Evolutionary conservation across 1,284 basidiomycete genomes (phyloP).

Genomic region (Boletus mariae): DNA sequence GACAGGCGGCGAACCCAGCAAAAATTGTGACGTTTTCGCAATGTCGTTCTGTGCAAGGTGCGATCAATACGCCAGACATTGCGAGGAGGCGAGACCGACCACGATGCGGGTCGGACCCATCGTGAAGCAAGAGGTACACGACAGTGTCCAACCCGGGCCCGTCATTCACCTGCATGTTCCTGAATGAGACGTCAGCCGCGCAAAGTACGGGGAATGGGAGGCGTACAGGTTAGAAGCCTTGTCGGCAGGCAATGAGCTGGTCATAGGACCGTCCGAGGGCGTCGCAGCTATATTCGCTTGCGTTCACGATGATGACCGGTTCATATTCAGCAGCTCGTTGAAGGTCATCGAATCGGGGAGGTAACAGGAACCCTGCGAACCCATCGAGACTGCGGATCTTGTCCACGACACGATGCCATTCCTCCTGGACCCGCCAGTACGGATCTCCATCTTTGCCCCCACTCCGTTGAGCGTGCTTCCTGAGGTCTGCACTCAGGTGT

Average conservation of each 20-base stretch:
- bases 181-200: slow-evolving; percentile 23
- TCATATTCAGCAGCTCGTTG: too few species aligned
- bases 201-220: not conserved
- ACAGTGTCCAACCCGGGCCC: slow-evolving; percentile 56
- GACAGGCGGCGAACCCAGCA: slow-evolving; percentile 70
- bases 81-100: slow-evolving; percentile 13
- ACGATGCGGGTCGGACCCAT: slow-evolving; percentile 41
- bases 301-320: too few species aligned
- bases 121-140: slow-evolving; percentile 73
- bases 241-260: slow-evolving; percentile 58
- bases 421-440: too few species aligned
- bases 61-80: not conserved
- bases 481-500: too few species aligned
- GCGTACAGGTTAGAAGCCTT: slow-evolving; percentile 63
- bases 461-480: too few species aligned
- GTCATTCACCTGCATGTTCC: slow-evolving; percentile 44
- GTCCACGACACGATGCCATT: too few species aligned
- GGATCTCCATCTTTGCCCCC: too few species aligned
- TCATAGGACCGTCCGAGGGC: slow-evolving; percentile 64
- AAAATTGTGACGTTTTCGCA: slow-evolving; percentile 45
- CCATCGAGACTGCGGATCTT: too few species aligned
- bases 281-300: too few species aligned
- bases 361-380: too few species aligned
- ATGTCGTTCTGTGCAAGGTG: slow-evolving; percentile 40
- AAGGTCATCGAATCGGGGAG: too few species aligned